Percentiles rank a stretch among this genome's conserved stretches.
These are phyloP conservation scores for Lactarius psammicola DNA, from an alignment of 768 basidiomycete genomes.

Conservation along the genomic window DNA sequence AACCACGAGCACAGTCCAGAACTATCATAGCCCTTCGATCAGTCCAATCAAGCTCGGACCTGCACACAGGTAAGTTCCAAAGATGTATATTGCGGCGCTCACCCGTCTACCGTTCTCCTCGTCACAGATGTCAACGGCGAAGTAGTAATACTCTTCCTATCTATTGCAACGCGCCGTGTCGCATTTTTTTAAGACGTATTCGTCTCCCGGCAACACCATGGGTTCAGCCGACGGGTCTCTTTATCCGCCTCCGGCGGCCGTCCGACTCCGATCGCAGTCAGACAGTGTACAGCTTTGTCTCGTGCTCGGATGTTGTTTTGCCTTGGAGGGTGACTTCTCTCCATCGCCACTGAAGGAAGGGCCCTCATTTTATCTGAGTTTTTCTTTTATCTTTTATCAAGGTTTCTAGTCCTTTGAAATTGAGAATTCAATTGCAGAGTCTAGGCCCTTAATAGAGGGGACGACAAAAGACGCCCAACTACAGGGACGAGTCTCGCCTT, in stretches of 20 bases:
- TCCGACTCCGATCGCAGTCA: neutral
- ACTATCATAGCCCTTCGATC: neutral
- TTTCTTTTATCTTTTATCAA: neutral
- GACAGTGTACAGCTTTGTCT: conserved; percentile 18
- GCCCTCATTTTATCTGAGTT: neutral
- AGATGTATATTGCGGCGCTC: conserved; percentile 1
- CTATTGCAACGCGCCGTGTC: conserved; percentile 7
- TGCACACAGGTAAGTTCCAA: conserved; percentile 10
- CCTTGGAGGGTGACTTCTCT: conserved; percentile 3
- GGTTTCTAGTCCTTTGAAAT: conserved; percentile 2
- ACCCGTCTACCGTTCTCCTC: neutral
- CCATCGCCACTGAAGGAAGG: neutral
- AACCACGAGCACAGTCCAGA: neutral
- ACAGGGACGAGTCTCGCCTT: neutral
- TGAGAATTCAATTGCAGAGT: conserved; percentile 11
- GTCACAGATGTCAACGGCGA: conserved; percentile 1
- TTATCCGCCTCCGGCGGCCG: neutral
- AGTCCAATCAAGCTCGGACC: neutral
- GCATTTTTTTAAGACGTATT: neutral
- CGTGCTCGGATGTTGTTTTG: conserved; percentile 6
- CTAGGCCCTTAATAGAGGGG: conserved; percentile 3
- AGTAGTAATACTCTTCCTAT: neutral
- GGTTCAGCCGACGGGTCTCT: neutral
- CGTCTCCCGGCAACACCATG: conserved; percentile 1
- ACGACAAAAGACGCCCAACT: neutral